These are phyloP conservation scores for Paramecium caudatum DNA, from an alignment of 73 alveolate genomes.

Conservation along the genomic window DNA sequence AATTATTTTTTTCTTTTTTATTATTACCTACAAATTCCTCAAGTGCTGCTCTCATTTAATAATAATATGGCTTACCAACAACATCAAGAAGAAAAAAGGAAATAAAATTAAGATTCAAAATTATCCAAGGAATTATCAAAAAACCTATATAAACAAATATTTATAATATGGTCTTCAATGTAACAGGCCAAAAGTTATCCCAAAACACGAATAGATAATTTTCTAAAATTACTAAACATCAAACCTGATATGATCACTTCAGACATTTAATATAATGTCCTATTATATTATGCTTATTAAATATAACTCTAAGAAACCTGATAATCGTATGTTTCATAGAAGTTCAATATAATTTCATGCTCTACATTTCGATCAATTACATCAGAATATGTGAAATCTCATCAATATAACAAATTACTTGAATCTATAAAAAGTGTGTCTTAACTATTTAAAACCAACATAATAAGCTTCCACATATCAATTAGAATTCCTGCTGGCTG, in stretches of 20 bases:
- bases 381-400: neutral
- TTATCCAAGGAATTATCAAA: slow-evolving; percentile 20
- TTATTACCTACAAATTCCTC: neutral
- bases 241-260: neutral
- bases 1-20: neutral
- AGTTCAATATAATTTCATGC: neutral
- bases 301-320: slow-evolving; percentile 6
- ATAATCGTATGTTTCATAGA: neutral
- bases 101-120: slow-evolving; percentile 2
- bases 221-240: neutral
- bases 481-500: neutral
- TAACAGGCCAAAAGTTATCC: slow-evolving; percentile 33
- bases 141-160: slow-evolving; percentile 4
- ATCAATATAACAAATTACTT: neutral
- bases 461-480: neutral
- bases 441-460: slow-evolving; percentile 4
- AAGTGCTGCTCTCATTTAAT: neutral
- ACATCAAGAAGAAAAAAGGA: slow-evolving; percentile 10
- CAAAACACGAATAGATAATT: slow-evolving; percentile 22
- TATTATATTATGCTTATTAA: neutral
- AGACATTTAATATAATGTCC: neutral
- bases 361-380: neutral
- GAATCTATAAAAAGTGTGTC: slow-evolving; percentile 26
- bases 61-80: neutral
- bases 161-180: neutral